Conservation (phyloP, 169 alveolate genomes). For the Plasmodium vivax region DNA sequence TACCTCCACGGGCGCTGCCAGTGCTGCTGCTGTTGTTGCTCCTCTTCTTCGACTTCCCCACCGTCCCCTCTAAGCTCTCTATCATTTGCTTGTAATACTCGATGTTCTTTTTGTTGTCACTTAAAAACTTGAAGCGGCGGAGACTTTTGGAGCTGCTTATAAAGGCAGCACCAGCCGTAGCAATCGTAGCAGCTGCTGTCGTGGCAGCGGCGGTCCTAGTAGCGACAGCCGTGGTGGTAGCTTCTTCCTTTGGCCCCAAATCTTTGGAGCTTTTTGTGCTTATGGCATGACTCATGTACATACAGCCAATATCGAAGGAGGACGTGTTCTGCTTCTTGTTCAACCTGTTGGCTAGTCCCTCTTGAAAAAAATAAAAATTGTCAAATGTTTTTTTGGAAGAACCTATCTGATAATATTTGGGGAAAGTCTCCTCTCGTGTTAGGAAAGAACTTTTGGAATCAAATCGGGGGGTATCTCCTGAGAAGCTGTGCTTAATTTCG, state of each 20-base stretch:
- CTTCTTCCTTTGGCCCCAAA: constrained; percentile 16
- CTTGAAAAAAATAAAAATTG: constrained; percentile 21
- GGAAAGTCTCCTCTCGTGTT: constrained; percentile 11
- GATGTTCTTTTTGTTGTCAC: constrained; percentile 28
- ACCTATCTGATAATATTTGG: constrained; percentile 20
- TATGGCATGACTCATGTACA: constrained; percentile 37
- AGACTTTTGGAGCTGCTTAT: constrained; percentile 39
- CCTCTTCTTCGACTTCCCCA: constrained; percentile 17
- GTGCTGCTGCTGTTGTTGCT: constrained; percentile 1
- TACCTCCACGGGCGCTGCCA: background rate
- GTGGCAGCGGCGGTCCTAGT: background rate
- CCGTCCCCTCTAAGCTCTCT: constrained; percentile 30
- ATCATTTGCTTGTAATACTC: constrained; percentile 55
- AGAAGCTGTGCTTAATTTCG: background rate
- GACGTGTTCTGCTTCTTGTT: constrained; percentile 25
- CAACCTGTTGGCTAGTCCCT: constrained; percentile 46
- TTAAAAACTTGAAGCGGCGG: constrained; percentile 26
- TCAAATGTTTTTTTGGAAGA: constrained; percentile 36
- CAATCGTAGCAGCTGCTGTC: background rate
- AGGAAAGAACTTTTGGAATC: constrained; percentile 16
- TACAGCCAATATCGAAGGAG: constrained; percentile 66
- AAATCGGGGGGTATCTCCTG: background rate
- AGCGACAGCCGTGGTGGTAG: background rate
- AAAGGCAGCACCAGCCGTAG: background rate
- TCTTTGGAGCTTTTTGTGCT: constrained; percentile 42